These are phyloP conservation scores for Tetrapisispora fleetii DNA, from an alignment of 805 yeast species.

Conservation along the genomic window DNA sequence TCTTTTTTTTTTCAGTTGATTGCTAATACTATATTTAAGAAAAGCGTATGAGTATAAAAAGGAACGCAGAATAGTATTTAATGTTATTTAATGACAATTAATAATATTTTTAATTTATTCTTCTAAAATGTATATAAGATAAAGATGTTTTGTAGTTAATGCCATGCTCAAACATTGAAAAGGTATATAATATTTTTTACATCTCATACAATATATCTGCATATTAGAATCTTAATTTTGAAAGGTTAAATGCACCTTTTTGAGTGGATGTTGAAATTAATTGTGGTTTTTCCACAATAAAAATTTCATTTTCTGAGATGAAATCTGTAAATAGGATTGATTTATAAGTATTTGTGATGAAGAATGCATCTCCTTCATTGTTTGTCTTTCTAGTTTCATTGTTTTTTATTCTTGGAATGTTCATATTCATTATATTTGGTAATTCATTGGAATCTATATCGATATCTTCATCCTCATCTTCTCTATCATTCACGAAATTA, in stretches of 20 bases:
- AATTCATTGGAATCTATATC: constrained; percentile 17
- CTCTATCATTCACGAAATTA: constrained; percentile 27
- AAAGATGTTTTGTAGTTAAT: not conserved
- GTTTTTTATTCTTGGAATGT: constrained; percentile 7
- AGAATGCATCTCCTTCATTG: constrained; percentile 42
- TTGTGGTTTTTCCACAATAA: constrained; percentile 70
- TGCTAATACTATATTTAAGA: no score
- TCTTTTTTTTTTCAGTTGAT: no score
- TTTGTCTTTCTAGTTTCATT: constrained; percentile 19
- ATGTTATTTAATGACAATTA: no score
- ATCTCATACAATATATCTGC: not conserved
- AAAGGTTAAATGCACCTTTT: constrained; percentile 56
- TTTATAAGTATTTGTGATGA: constrained; percentile 67
- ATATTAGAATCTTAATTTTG: constrained; percentile 40
- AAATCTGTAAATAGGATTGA: constrained; percentile 55
- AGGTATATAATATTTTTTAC: not conserved
- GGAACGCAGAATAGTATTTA: no score
- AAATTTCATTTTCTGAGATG: constrained; percentile 45
- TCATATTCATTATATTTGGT: constrained; percentile 4
- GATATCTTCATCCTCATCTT: constrained; percentile 25
- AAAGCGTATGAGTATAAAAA: no score
- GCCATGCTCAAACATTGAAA: not conserved
- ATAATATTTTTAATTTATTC: no score
- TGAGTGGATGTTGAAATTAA: constrained; percentile 37
- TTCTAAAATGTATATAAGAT: no score